Evolutionary conservation across 257 asterid species (phyloP), one percentile per base, ranked within the genome.

Genomic region (Solanum appendiculatum): DNA sequence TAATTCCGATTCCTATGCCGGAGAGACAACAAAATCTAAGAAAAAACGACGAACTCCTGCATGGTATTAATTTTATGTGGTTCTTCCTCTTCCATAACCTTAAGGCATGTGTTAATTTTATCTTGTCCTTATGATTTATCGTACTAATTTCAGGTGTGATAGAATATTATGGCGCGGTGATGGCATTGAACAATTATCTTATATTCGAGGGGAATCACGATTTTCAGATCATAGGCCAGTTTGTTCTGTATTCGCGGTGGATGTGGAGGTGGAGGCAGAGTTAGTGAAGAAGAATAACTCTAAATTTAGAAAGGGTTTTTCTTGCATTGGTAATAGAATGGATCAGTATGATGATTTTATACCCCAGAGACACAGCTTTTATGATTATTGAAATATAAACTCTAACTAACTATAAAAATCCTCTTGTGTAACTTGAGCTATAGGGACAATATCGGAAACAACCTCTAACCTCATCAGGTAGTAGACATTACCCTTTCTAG

Each of bases 21-120:
- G 98, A 74, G 96, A 94, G 87, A 94, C 94, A 0, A 89, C 90
- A 6, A 97, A 94, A 75, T 94, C 98, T 31, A 97, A 93, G 95
- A 95, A 90, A 85, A 97, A 95, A 89, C 89, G 99, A 18, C 92
- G 99, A 80, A 97, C 98, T 5, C 99, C 99, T 8, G 98, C 99
- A 73, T 97, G 99, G 99, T 56, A 51, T 46, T n/a, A n/a, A n/a
- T n/a, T n/a, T n/a, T n/a, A n/a, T n/a, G n/a, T n/a, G 44, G 11
- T 39, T 39, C 9, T 8, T 39, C 9, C 11, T 39, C 44, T 39
- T 39, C 11, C 44, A 2, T 56, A 20, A 21, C 66, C 66, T 58
- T 21, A 48, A 29, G 4, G 4, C 66, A 58, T 58, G 3, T 31
- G 40, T 69, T 68, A 27, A 66, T 6, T 31, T 18, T 36, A 72